Base-by-base conservation (phyloP, 768 basidiomycete genomes). In the Neoboletus subvelutipes region DNA sequence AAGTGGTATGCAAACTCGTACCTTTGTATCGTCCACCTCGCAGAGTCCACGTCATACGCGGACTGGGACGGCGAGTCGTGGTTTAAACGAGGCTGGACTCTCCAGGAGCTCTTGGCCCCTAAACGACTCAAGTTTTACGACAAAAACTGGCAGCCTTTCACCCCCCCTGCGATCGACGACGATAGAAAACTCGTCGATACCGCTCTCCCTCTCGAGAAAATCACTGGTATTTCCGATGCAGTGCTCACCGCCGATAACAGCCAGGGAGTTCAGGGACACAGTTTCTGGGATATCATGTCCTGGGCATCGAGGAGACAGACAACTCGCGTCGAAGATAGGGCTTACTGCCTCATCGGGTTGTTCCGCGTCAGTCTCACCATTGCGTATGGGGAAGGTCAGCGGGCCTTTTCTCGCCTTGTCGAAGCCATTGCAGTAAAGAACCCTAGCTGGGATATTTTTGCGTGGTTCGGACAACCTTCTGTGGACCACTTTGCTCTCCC, bases 281-380 rank as follows among this genome's bases (percentile, higher is more conserved):
- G 36, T 1, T 36, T 58, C 43, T 53, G 49, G 33, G 55, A 65
- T 28, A 58, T 46, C 36, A 59, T 69, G 45, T 46, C 29, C 20
- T 69, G 68, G 66, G 66, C 64, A 7, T 63, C 68, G 28, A 54
- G 34, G 33, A 52, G 68, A 45, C 48, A 50, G 24, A 69, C 68
- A 9, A 67, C 57, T 26, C 56, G 46, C n/a, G 20, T 50, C 10
- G 66, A 70, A n/a, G 69, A 69, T 28, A 52, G 33, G 13, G 64
- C 66, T 2, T 69, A 67, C 47, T 64, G 51, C 28, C 56, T 69
- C 12, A 20, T 66, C 11, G 64, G 64, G 1, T 12, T 70, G 2
- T 62, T 69, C 13, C 37, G 43, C 9, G 45, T 67, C 20, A 55
- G 45, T 33, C 26, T 69, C n/a, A 36, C 56, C 9, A 58, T 70